Conservation (phyloP, 148 eudicot species). For the Silene conica region DNA sequence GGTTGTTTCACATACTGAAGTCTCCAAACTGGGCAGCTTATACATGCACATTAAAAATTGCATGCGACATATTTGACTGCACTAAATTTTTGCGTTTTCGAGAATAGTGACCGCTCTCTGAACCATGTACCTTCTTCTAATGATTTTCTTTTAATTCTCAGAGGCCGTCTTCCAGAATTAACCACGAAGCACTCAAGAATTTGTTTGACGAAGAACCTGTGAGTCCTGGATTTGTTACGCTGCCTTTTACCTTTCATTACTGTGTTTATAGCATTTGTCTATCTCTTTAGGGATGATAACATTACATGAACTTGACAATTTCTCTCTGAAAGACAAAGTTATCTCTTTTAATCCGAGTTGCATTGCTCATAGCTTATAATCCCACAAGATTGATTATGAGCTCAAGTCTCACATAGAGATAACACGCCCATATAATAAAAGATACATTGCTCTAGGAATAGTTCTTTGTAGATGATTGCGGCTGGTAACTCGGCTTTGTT, state of each 20-base stretch:
- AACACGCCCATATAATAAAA: no score
- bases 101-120: neutral
- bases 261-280: conserved; percentile 3
- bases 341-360: neutral
- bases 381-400: no score
- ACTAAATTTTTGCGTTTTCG: neutral
- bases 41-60: neutral
- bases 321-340: neutral
- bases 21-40: neutral
- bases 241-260: neutral
- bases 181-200: conserved; percentile 23
- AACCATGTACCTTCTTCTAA: neutral
- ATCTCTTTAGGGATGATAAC: neutral
- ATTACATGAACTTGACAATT: neutral
- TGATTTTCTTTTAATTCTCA: conserved; percentile 7
- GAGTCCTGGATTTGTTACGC: conserved; percentile 13
- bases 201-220: conserved; percentile 26
- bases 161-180: conserved; percentile 25
- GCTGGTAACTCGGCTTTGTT: neutral
- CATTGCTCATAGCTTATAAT: no score
- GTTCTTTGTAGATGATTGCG: neutral
- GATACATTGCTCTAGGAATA: no score
- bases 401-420: no score
- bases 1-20: neutral
- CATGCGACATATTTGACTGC: neutral